These are phyloP conservation scores for Aureobasidium sp. DNA, from an alignment of 2,329 filamentous ascomycete species.

Conservation along the genomic window DNA sequence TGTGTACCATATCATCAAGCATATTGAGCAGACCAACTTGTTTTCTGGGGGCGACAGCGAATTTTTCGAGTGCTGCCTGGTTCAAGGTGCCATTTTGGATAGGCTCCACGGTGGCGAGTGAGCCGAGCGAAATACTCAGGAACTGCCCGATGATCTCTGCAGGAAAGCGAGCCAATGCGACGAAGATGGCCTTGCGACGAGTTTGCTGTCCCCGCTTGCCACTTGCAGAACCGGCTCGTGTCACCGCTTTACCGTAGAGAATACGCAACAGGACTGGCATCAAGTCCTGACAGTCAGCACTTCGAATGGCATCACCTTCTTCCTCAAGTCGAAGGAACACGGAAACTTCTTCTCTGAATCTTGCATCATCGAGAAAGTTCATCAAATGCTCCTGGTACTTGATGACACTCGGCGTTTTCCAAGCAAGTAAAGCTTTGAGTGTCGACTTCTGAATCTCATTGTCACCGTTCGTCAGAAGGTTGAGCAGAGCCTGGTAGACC, in stretches of 20 bases:
- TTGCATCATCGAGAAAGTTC: conserved; percentile 80
- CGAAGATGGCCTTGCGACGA: conserved; percentile 65
- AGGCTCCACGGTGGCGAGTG: conserved; percentile 24
- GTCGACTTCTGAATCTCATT: conserved; percentile 79
- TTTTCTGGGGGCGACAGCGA: conserved; percentile 45
- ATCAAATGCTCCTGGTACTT: conserved; percentile 79
- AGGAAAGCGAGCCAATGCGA: conserved; percentile 70
- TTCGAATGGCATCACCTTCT: conserved; percentile 56
- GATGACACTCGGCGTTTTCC: conserved; percentile 72
- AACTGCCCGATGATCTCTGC: conserved; percentile 72
- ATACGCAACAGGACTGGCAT: conserved; percentile 83
- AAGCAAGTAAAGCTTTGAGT: conserved; percentile 76
- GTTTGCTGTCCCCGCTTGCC: conserved; percentile 75
- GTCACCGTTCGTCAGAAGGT: conserved; percentile 79
- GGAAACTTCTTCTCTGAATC: conserved; percentile 90
- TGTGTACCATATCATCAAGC: conserved; percentile 77
- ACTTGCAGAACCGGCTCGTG: conserved; percentile 67
- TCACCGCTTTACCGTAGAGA: conserved; percentile 83
- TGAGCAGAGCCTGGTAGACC: conserved; percentile 68
- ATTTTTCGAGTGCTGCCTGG: conserved; percentile 6
- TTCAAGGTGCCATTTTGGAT: not conserved
- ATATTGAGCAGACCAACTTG: conserved; percentile 90
- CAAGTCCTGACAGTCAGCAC: conserved; percentile 62
- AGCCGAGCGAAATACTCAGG: conserved; percentile 71
- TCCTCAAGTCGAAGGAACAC: conserved; percentile 68